Percentiles rank a stretch among this genome's conserved stretches.
phyloP scores from a whole-genome alignment of 192 early-diverging fungal species.

The Cetraspora pellucida region DNA sequence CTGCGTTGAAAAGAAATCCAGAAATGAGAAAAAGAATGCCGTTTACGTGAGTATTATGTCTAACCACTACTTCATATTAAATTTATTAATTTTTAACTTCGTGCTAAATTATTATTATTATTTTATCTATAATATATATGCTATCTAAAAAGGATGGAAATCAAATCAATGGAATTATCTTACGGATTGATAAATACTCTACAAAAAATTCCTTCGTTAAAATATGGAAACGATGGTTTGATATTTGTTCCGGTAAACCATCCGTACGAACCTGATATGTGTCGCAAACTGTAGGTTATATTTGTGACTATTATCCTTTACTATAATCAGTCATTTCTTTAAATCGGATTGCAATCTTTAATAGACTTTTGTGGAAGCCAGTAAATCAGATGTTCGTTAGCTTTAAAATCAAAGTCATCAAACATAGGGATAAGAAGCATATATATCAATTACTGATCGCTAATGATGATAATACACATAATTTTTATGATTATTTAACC shows the following conservation, averaged over 20 bases:
- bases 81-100: background rate
- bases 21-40: constrained; percentile 48
- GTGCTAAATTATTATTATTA: no score
- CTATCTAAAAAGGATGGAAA: constrained; percentile 47
- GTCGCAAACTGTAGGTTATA: constrained; percentile 52
- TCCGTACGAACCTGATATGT: constrained; percentile 51
- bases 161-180: constrained; percentile 57
- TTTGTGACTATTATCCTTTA: background rate
- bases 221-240: constrained; percentile 67
- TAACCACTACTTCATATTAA: background rate
- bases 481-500: constrained; percentile 48
- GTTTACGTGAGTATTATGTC: constrained; percentile 50
- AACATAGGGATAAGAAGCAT: constrained; percentile 47
- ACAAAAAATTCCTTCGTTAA: constrained; percentile 58
- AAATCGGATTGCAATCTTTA: no score
- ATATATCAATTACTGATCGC: constrained; percentile 42
- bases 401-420: constrained; percentile 49
- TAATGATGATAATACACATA: constrained; percentile 41
- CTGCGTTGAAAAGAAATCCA: constrained; percentile 39
- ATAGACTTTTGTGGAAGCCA: constrained; percentile 66
- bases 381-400: constrained; percentile 46
- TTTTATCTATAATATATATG: background rate
- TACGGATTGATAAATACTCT: constrained; percentile 56
- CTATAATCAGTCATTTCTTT: background rate
- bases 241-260: constrained; percentile 65